Percentiles rank a stretch among this genome's conserved stretches.
Conservation (phyloP, 805 yeast genomes). For the Metschnikowia lachancei region DNA sequence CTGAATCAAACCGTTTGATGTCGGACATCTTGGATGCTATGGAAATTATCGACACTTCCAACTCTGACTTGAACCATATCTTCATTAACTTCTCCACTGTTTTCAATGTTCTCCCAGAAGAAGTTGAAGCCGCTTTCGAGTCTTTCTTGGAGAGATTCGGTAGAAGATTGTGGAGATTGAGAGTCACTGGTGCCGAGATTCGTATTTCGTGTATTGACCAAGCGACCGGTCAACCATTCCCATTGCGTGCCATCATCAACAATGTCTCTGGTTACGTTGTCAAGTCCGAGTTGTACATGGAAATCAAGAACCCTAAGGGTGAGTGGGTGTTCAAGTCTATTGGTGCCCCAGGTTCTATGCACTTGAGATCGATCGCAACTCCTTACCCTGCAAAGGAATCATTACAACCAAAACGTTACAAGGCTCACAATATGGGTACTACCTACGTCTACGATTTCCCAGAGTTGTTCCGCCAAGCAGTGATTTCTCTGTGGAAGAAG, state of each 20-base stretch:
- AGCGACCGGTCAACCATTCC: conserved; percentile 83
- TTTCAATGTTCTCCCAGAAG: conserved; percentile 90
- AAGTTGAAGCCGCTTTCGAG: conserved; percentile 96
- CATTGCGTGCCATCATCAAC: conserved; percentile 93
- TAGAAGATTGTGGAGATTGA: conserved; percentile 90
- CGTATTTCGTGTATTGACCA: conserved; percentile 94
- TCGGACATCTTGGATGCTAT: conserved; percentile 91
- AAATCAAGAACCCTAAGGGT: conserved; percentile 85
- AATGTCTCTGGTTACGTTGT: conserved; percentile 97
- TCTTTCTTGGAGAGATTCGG: conserved; percentile 98
- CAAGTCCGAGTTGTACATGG: conserved; percentile 90
- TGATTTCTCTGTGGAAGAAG: conserved; percentile 79
- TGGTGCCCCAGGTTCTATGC: conserved; percentile 96
- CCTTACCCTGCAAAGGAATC: conserved; percentile 98
- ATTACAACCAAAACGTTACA: conserved; percentile 97
- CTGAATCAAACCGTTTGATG: conserved; percentile 96
- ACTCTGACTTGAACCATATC: conserved; percentile 94
- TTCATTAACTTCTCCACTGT: conserved; percentile 96
- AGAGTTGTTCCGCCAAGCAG: conserved; percentile 93
- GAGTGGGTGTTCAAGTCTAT: conserved; percentile 97
- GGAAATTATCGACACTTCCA: conserved; percentile 89
- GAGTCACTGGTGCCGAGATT: conserved; percentile 96
- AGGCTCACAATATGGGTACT: conserved; percentile 97
- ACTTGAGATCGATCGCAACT: conserved; percentile 89
- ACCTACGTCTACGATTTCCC: conserved; percentile 99